These are phyloP conservation scores for Eucalyptus sp. DNA, from an alignment of 345 rosid genomes.

Conservation along the genomic window DNA sequence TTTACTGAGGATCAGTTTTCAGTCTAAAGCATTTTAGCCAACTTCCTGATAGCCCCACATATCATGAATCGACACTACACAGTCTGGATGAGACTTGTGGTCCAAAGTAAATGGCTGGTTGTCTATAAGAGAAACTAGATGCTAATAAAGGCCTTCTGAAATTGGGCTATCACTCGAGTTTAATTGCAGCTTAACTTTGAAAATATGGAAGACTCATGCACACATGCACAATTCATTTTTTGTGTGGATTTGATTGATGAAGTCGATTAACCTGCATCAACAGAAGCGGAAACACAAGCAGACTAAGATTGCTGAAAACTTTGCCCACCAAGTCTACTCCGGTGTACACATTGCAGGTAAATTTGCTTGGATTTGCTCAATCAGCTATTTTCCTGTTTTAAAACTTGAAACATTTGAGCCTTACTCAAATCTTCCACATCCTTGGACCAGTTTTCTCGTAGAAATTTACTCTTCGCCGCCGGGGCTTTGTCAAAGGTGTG, in stretches of 20 bases:
- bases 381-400: not conserved
- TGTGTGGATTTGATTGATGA: not conserved
- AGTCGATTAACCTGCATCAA: not conserved
- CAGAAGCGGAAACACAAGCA: constrained; percentile 63
- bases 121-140: not conserved
- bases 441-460: constrained; percentile 58
- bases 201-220: not conserved
- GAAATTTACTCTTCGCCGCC: constrained; percentile 82
- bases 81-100: not conserved
- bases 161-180: not conserved
- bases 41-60: not conserved
- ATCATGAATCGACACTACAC: not conserved
- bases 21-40: not conserved
- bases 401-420: not conserved
- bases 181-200: not conserved
- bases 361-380: not conserved
- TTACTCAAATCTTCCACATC: not conserved
- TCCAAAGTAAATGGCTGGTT: not conserved
- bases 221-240: not conserved
- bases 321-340: constrained; percentile 82
- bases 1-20: not conserved
- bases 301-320: constrained; percentile 70
- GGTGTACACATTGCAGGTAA: constrained; percentile 56
- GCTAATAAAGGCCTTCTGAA: not conserved
- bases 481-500: constrained; percentile 51